Conservation (phyloP, 1,284 basidiomycete genomes). For the Irpex sp. region DNA sequence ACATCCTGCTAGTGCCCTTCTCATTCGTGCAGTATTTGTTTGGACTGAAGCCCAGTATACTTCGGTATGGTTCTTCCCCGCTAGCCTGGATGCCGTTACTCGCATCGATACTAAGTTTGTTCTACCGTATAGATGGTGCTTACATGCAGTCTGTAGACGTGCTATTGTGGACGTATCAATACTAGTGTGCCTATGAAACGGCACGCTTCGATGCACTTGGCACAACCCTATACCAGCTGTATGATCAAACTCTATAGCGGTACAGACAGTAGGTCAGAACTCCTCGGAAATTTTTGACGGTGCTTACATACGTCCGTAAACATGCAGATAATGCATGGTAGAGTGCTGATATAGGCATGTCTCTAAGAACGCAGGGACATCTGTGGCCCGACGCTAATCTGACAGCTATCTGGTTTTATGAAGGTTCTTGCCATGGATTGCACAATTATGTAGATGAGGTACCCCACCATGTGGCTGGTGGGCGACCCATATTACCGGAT, state of each 20-base stretch:
- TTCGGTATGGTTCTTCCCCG: background rate
- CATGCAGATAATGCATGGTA: background rate
- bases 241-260: background rate
- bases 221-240: background rate
- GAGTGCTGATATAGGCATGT: background rate
- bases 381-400: background rate
- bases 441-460: background rate
- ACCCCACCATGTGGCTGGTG: background rate
- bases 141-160: background rate
- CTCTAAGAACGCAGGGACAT: background rate
- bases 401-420: background rate
- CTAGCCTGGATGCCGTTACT: background rate
- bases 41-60: background rate
- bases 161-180: background rate
- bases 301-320: background rate
- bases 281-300: background rate
- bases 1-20: too few relatives aligned
- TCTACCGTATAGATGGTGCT: background rate
- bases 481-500: background rate
- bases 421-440: too few relatives aligned
- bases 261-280: background rate
- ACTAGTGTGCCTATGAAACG: background rate
- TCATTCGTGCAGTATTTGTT: background rate
- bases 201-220: background rate
- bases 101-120: background rate